Evolutionary conservation across 2,329 filamentous ascomycete genomes (phyloP), one percentile per base, ranked within the genome.

Genomic region (Aureobasidium vineae): DNA sequence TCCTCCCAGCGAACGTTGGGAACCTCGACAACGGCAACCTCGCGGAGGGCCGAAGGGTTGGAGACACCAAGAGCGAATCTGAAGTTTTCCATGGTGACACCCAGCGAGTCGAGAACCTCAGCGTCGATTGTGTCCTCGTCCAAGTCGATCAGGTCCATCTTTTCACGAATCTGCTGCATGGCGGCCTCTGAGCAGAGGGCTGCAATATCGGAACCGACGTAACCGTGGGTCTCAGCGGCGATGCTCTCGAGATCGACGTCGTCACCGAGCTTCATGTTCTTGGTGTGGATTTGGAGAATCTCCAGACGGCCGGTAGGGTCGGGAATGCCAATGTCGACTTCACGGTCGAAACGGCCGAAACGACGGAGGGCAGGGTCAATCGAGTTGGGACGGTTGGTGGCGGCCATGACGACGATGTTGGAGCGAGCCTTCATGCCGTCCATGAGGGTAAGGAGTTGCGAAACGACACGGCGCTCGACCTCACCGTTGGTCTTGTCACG

Each of bases 11-110:
- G 92, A 72, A 97, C 93, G 79, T 99, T 99, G 82, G 95, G 95
- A 75, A 98, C 94, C 81, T 99, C 96, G 79, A 99, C 96, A 72
- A 99, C 95, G 65, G 95, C 95, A 75, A 99, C 95, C 82, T 99
- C 95, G 80, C 95, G 95, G 66, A 99, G 92, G 72, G 95, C 95
- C 71, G 95, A 98, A 74, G 95, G 95, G 86, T 99, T 99, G 80
- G 93, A 97, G 68, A 97, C 93, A 74, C 95, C 95, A 60, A 99
- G 90, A 68, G 95, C 94, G 75, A 97, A 99, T 74, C 93, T 91
- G 91, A 99, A 99, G 87, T 99, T 99, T 81, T 99, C 95, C 92
- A 98, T 98, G 69, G 95, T 99, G 57, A 99, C 95, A 78, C 95
- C 95, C 54, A 99, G 88, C 53, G 95, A 98, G 81, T 99, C 95